Conservation (phyloP, 2,329 filamentous ascomycete species). For the Aspergillus sp. region DNA sequence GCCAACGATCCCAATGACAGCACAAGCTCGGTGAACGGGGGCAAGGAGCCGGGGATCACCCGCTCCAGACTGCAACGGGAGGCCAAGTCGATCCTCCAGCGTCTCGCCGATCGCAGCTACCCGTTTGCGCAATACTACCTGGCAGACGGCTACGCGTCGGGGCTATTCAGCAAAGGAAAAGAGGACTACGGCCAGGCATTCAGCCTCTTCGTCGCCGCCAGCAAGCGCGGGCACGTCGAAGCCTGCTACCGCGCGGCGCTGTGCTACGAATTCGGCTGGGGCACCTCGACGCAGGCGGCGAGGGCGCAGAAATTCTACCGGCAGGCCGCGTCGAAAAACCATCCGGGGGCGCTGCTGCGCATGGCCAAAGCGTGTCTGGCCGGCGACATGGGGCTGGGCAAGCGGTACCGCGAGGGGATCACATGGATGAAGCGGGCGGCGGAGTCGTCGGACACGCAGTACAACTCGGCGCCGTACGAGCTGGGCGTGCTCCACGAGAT, state of each 20-base stretch:
- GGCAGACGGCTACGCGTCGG: conserved; percentile 86
- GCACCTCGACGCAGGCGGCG: conserved; percentile 75
- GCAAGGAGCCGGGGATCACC: conserved; percentile 37
- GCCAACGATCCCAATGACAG: conserved; percentile 36
- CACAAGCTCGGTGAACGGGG: conserved; percentile 11
- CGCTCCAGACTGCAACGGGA: conserved; percentile 65
- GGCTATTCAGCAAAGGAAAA: conserved; percentile 89
- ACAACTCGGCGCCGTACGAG: conserved; percentile 88
- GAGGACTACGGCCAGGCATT: conserved; percentile 88
- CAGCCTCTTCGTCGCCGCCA: conserved; percentile 81
- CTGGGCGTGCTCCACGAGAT: conserved; percentile 80
- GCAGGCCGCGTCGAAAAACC: conserved; percentile 81
- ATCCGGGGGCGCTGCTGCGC: conserved; percentile 88
- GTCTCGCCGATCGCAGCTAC: conserved; percentile 76
- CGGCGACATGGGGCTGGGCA: conserved; percentile 75
- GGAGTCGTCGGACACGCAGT: conserved; percentile 81
- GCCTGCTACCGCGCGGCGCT: conserved; percentile 86
- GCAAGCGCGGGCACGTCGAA: conserved; percentile 95
- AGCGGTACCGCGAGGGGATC: conserved; percentile 78
- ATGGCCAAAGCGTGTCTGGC: conserved; percentile 83
- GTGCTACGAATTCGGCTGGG: conserved; percentile 98
- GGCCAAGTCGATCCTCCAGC: conserved; percentile 80
- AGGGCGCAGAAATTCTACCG: conserved; percentile 93
- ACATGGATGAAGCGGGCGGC: conserved; percentile 94
- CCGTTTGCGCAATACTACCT: conserved; percentile 98